A percentile compares a stretch with the other conserved stretches of the same genome.
These are phyloP conservation scores for Alternaria hordeiaustralica DNA, from an alignment of 2,329 filamentous ascomycete species.

Conservation along the genomic window DNA sequence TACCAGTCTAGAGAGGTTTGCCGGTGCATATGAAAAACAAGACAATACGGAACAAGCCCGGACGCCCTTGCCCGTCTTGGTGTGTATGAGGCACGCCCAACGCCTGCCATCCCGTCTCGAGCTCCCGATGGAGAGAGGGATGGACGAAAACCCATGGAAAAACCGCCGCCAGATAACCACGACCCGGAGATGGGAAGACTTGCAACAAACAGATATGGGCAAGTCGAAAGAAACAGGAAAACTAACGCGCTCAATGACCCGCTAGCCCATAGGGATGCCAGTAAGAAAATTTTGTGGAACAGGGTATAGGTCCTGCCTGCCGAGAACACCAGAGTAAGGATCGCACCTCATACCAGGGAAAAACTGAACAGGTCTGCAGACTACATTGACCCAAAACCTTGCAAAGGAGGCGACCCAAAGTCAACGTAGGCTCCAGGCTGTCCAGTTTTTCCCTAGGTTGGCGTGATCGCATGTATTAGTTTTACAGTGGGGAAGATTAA, in stretches of 20 bases:
- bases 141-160: conserved; percentile 15
- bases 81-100: conserved; percentile 38
- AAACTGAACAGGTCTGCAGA: not conserved
- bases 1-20: conserved; percentile 48
- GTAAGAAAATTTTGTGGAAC: conserved; percentile 45
- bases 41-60: conserved; percentile 27
- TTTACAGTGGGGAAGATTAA: conserved; percentile 34
- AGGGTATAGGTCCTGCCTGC: conserved; percentile 49
- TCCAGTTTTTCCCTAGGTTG: not conserved
- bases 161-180: conserved; percentile 15
- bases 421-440: not conserved
- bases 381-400: not conserved
- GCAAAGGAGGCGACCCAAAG: no score
- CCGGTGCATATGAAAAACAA: conserved; percentile 34
- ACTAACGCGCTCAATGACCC: conserved; percentile 26
- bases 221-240: conserved; percentile 31
- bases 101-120: conserved; percentile 32
- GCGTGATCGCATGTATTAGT: conserved; percentile 35
- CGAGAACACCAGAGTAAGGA: conserved; percentile 46
- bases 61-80: conserved; percentile 44
- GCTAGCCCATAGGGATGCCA: conserved; percentile 29
- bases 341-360: conserved; percentile 1
- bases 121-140: not conserved
- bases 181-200: conserved; percentile 32
- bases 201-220: conserved; percentile 34